Percentiles rank a stretch among this genome's conserved stretches.
These are phyloP conservation scores for Coemansia sp. DNA, from an alignment of 192 early-diverging fungal species.

Conservation along the genomic window DNA sequence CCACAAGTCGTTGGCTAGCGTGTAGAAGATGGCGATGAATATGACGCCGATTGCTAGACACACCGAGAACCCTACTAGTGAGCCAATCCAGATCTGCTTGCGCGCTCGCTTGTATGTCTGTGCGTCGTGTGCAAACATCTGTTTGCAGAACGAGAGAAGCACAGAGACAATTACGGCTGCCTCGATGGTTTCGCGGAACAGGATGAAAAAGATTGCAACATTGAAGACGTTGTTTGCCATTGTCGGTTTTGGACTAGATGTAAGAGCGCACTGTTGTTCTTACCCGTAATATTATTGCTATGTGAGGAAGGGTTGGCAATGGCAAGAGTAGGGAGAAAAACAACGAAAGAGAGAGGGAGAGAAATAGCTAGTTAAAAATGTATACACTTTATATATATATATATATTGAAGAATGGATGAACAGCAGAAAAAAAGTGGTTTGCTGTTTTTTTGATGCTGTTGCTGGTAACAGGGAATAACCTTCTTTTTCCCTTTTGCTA, in stretches of 20 bases:
- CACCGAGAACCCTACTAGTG: constrained; percentile 64
- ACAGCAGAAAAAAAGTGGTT: too few species aligned
- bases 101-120: constrained; percentile 57
- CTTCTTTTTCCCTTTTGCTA: too few species aligned
- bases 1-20: constrained; percentile 56
- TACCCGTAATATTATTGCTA: too few species aligned
- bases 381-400: too few species aligned
- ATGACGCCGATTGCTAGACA: constrained; percentile 69
- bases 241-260: background rate
- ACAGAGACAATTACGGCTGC: constrained; percentile 88
- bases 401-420: too few species aligned
- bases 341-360: too few species aligned
- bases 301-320: too few species aligned
- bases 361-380: too few species aligned
- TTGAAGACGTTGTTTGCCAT: constrained; percentile 62
- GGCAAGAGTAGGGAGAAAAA: too few species aligned
- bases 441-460: too few species aligned
- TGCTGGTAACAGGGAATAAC: too few species aligned
- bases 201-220: constrained; percentile 71
- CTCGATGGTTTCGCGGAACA: constrained; percentile 84
- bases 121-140: constrained; percentile 60
- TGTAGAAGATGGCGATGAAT: constrained; percentile 81
- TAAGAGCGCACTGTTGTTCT: too few species aligned
- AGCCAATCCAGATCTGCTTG: constrained; percentile 78
- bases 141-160: constrained; percentile 71